Conservation (phyloP, 2,329 filamentous ascomycete genomes). For the Calonectria multiphialidica region DNA sequence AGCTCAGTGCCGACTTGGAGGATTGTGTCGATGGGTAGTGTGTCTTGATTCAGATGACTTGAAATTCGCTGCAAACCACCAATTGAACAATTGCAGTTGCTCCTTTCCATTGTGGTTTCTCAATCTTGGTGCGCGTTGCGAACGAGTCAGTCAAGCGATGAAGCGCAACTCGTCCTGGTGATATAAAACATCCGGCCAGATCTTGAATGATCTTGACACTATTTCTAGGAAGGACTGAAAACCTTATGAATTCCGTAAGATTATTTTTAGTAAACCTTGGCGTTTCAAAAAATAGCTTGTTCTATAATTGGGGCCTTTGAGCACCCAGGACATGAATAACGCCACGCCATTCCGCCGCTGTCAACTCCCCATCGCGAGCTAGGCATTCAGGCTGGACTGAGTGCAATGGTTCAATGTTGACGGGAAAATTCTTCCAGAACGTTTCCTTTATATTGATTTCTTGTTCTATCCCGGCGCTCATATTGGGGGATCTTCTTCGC, state of each 20-base stretch:
- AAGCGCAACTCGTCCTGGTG: background rate
- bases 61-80: background rate
- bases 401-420: background rate
- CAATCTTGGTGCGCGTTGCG: background rate
- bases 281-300: background rate
- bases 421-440: background rate
- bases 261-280: background rate
- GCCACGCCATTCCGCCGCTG: background rate
- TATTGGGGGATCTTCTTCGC: background rate
- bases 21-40: background rate
- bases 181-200: background rate
- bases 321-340: background rate
- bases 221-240: background rate
- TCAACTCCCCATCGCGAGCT: background rate
- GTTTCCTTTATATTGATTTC: background rate
- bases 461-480: background rate
- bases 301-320: background rate
- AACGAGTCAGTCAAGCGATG: background rate
- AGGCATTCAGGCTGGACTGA: background rate
- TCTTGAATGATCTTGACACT: background rate
- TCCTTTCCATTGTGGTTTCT: background rate
- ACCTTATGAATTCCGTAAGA: background rate
- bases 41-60: background rate
- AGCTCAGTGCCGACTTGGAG: background rate
- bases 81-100: background rate